phyloP scores from a whole-genome alignment of 1,284 basidiomycete genomes.

The Sporisorium scitamineum region DNA sequence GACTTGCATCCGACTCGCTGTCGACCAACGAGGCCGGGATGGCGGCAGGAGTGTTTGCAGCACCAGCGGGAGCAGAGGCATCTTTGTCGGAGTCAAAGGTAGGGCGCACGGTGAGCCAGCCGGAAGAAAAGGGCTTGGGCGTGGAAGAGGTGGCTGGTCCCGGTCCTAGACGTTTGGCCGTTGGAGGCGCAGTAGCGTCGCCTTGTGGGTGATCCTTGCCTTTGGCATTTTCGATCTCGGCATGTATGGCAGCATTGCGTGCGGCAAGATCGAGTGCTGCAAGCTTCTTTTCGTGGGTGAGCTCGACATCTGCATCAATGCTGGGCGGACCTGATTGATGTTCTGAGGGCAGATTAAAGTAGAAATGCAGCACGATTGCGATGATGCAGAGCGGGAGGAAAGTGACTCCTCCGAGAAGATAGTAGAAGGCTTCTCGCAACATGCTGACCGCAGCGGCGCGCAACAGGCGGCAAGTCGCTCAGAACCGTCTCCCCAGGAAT shows the following conservation, averaged over 20 bases:
- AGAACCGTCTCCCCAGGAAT: background rate
- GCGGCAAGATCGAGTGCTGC: constrained; percentile 56
- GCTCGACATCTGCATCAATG: constrained; percentile 42
- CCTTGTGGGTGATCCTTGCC: constrained; percentile 47
- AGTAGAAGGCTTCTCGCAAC: constrained; percentile 62
- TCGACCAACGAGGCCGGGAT: constrained; percentile 31
- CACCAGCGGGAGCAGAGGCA: constrained; percentile 3
- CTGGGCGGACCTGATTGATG: constrained; percentile 13
- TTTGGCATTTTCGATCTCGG: constrained; percentile 43
- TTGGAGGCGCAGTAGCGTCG: constrained; percentile 46
- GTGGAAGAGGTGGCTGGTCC: constrained; percentile 19
- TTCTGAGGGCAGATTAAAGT: constrained; percentile 31
- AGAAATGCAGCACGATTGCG: constrained; percentile 42
- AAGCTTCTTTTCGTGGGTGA: constrained; percentile 49
- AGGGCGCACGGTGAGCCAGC: constrained; percentile 57
- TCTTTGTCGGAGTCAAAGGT: constrained; percentile 51
- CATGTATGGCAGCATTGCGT: constrained; percentile 52
- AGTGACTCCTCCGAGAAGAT: constrained; percentile 67
- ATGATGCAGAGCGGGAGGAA: constrained; percentile 62
- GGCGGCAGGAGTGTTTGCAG: constrained; percentile 8
- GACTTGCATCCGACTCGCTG: constrained; percentile 28
- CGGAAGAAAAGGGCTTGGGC: constrained; percentile 49
- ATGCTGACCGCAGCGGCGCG: constrained; percentile 16
- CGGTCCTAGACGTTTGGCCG: constrained; percentile 55
- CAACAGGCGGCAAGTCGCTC: background rate